Evolutionary conservation across 2,329 filamentous ascomycete species (phyloP).

Genomic region (Zasmidium cellare): DNA sequence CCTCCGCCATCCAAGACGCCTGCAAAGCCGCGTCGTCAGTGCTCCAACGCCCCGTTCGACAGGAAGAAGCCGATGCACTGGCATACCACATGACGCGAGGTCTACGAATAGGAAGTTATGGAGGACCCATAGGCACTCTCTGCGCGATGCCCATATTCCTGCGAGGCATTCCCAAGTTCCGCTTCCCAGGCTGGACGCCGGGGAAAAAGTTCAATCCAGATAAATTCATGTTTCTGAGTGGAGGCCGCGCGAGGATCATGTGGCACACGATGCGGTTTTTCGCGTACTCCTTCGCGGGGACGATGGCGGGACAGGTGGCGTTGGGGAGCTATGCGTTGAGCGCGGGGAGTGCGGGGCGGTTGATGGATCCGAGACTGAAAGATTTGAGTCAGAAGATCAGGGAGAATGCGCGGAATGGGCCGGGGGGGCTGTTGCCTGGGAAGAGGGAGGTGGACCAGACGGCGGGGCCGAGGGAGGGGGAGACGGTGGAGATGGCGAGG

Average conservation of each 20-base stretch:
- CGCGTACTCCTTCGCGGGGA: slow-evolving; percentile 33
- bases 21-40: slow-evolving; percentile 31
- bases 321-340: slow-evolving; percentile 35
- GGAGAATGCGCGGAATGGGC: slow-evolving; percentile 28
- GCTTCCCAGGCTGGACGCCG: slow-evolving; percentile 46
- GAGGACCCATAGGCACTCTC: slow-evolving; percentile 37
- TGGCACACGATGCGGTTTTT: slow-evolving; percentile 35
- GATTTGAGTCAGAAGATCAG: slow-evolving; percentile 41
- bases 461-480: slow-evolving; percentile 21
- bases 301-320: slow-evolving; percentile 35
- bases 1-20: slow-evolving; percentile 33
- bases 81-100: slow-evolving; percentile 41
- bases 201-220: slow-evolving; percentile 41
- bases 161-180: slow-evolving; percentile 27
- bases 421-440: slow-evolving; percentile 7
- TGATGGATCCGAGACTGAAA: slow-evolving; percentile 43
- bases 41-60: slow-evolving; percentile 39
- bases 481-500: slow-evolving; percentile 33
- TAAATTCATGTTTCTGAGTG: slow-evolving; percentile 33
- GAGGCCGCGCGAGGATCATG: slow-evolving; percentile 33
- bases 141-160: no score
- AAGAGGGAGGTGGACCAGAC: slow-evolving; percentile 22
- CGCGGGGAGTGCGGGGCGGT: slow-evolving; percentile 34
- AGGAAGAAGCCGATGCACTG: slow-evolving; percentile 45
- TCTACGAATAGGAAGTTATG: slow-evolving; percentile 41